Evolutionary conservation across 2,329 filamentous ascomycete species (phyloP).

Genomic region (Ascochyta lentis): DNA sequence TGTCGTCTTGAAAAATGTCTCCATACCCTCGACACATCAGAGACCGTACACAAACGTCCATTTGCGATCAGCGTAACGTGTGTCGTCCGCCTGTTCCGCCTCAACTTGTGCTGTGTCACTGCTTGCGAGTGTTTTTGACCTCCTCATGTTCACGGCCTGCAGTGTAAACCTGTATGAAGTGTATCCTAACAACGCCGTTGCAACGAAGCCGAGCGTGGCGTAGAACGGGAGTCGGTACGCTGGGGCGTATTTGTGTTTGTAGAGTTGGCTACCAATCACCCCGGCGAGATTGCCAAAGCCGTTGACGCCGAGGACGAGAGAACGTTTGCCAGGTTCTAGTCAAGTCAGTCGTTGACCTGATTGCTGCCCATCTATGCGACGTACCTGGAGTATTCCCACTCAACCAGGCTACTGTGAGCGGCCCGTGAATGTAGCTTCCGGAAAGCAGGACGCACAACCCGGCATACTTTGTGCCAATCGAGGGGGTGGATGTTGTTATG

Average conservation of each 20-base stretch:
- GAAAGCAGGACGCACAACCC: slow-evolving; percentile 32
- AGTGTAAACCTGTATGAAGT: slow-evolving; percentile 28
- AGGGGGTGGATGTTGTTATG: not conserved
- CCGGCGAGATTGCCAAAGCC: slow-evolving; percentile 28
- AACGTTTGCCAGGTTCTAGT: not conserved
- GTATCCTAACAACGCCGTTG: slow-evolving; percentile 27
- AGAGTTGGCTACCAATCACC: slow-evolving; percentile 30
- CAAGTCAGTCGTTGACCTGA: not conserved
- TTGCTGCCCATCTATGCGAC: not conserved
- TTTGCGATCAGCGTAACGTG: slow-evolving; percentile 2
- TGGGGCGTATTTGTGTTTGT: slow-evolving; percentile 26
- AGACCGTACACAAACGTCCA: not conserved
- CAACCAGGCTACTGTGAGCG: slow-evolving; percentile 34
- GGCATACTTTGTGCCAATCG: slow-evolving; percentile 19
- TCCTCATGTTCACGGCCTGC: slow-evolving; percentile 19
- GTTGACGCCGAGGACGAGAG: not conserved
- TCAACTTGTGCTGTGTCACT: not conserved
- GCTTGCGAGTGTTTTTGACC: not conserved
- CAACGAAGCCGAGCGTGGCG: slow-evolving; percentile 32
- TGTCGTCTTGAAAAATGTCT: too few species aligned
- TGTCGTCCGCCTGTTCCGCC: not conserved
- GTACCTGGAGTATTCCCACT: slow-evolving; percentile 30
- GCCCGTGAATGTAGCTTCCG: slow-evolving; percentile 32
- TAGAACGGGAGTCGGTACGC: slow-evolving; percentile 22
- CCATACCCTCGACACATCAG: not conserved